Conservation (phyloP, 106 monocot genomes). For the Dendrobium officinale region DNA sequence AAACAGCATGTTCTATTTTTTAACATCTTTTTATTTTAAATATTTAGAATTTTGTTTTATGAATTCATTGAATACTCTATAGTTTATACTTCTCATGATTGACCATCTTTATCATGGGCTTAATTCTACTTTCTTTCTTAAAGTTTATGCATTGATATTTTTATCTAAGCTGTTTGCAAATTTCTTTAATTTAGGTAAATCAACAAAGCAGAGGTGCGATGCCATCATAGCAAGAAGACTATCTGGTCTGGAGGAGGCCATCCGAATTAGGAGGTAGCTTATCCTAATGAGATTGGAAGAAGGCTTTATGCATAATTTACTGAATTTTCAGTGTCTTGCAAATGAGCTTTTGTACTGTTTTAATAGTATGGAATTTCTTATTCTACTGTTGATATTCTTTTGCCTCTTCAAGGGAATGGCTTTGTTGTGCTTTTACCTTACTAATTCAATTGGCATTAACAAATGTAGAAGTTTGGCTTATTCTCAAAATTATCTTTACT, state of each 20-base stretch:
- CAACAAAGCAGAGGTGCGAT: slow-evolving; percentile 10
- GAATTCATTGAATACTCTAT: not conserved
- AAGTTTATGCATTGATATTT: not conserved
- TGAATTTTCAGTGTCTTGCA: not conserved
- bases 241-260: slow-evolving; percentile 64
- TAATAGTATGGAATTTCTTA: not conserved
- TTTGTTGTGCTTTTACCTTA: not conserved
- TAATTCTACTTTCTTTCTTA: not conserved
- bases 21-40: not conserved
- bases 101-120: not conserved
- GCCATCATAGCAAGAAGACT: slow-evolving; percentile 39
- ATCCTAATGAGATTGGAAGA: not conserved
- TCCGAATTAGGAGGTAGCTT: slow-evolving; percentile 52
- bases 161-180: not conserved
- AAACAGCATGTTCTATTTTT: not conserved
- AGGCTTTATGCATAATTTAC: not conserved
- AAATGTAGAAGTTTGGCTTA: not conserved
- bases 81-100: not conserved
- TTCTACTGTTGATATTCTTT: not conserved
- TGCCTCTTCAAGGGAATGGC: not conserved
- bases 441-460: not conserved
- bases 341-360: not conserved
- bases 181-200: slow-evolving; percentile 27
- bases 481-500: slow-evolving; percentile 1
- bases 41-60: not conserved